phyloP scores from a whole-genome alignment of 768 basidiomycete genomes.

The Tricholoma saponaceum region DNA sequence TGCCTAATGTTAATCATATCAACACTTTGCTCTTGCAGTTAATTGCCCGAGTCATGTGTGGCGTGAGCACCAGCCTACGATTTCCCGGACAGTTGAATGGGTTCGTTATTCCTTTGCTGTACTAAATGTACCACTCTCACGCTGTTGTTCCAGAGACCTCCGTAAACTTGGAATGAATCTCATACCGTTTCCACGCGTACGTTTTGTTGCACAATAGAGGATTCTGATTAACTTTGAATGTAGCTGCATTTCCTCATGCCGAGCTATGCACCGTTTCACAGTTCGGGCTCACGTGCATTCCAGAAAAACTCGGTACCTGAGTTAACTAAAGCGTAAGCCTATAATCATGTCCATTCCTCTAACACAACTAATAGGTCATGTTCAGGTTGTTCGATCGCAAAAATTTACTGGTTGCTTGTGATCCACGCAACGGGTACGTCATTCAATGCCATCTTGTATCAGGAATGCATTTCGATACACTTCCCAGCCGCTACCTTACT shows the following conservation, averaged over 20 bases:
- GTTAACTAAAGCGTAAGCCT: constrained; percentile 65
- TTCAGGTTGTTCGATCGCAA: constrained; percentile 72
- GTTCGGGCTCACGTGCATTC: constrained; percentile 59
- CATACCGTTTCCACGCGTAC: constrained; percentile 90
- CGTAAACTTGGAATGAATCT: constrained; percentile 93
- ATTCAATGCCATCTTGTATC: background rate
- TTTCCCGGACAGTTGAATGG: constrained; percentile 95
- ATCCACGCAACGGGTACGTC: constrained; percentile 71
- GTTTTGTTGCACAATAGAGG: background rate
- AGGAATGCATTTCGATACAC: background rate
- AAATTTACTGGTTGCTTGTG: constrained; percentile 79
- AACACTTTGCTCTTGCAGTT: constrained; percentile 34
- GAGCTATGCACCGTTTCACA: constrained; percentile 87
- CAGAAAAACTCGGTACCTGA: constrained; percentile 61
- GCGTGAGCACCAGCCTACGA: constrained; percentile 86
- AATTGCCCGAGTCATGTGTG: constrained; percentile 90
- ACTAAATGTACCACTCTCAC: background rate
- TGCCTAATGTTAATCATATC: background rate
- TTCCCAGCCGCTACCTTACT: constrained; percentile 72
- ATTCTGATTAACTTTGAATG: background rate
- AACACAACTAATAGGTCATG: background rate
- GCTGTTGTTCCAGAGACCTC: constrained; percentile 52
- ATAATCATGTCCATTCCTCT: background rate
- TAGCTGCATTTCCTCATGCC: constrained; percentile 96
- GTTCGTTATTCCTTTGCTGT: constrained; percentile 30